A percentile compares a stretch with the other conserved stretches of the same genome.
Conservation (phyloP, 1,284 basidiomycete species). For the Naganishia sp. region DNA sequence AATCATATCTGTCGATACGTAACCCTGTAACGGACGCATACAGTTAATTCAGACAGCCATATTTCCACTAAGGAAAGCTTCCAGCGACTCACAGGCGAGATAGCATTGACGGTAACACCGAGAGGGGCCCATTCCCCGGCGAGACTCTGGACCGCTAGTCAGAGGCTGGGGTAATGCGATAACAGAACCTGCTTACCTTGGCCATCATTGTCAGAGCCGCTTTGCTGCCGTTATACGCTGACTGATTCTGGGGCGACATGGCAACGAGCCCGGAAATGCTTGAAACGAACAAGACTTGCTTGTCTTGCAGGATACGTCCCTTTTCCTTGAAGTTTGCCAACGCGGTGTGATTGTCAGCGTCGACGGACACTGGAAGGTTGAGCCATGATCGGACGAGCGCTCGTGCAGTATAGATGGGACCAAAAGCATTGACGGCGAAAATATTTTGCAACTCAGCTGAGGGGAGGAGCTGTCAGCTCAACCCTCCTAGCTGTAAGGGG, state of each 20-base stretch:
- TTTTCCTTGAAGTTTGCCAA: constrained; percentile 8
- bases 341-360: background rate
- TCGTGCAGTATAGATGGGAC: constrained; percentile 48
- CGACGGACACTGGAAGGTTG: constrained; percentile 36
- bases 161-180: background rate
- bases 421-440: constrained; percentile 50
- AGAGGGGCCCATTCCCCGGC: constrained; percentile 52
- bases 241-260: constrained; percentile 52
- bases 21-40: constrained; percentile 36
- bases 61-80: too few relatives aligned
- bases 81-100: constrained; percentile 45
- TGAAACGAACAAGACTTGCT: constrained; percentile 53
- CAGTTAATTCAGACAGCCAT: background rate
- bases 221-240: constrained; percentile 53
- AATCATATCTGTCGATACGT: constrained; percentile 54
- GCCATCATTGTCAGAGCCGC: constrained; percentile 50
- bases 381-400: constrained; percentile 48
- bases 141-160: constrained; percentile 37
- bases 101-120: constrained; percentile 49
- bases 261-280: constrained; percentile 50
- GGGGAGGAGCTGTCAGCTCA: background rate
- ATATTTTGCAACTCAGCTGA: constrained; percentile 44
- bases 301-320: constrained; percentile 31
- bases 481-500: background rate
- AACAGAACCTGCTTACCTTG: constrained; percentile 38